Percentiles rank a stretch among this genome's conserved stretches.
phyloP scores from a whole-genome alignment of 2,329 filamentous ascomycete genomes.

The Fusarium coffeatum region DNA sequence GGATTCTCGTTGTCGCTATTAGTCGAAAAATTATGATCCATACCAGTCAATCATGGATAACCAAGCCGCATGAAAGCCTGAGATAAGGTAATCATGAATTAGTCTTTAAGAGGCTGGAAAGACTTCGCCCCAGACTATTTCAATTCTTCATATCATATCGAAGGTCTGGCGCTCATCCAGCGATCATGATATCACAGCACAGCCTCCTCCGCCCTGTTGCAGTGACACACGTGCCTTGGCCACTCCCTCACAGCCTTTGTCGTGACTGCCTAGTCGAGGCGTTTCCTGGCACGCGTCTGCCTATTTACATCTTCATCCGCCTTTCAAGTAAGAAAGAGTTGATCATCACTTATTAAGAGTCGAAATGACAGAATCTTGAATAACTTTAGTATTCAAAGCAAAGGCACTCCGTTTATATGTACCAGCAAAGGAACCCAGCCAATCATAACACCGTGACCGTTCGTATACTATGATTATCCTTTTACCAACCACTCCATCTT shows the following conservation, averaged over 20 bases:
- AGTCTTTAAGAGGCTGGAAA: background rate
- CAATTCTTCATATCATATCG: background rate
- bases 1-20: background rate
- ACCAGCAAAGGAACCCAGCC: background rate
- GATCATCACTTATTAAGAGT: background rate
- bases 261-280: conserved; percentile 13
- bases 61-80: background rate
- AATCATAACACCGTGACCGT: conserved; percentile 33
- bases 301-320: conserved; percentile 1
- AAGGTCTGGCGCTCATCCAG: background rate
- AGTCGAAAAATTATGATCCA: background rate
- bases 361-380: background rate
- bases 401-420: background rate
- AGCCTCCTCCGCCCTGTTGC: conserved; percentile 33
- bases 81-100: background rate
- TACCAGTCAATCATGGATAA: background rate
- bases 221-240: conserved; percentile 17
- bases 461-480: conserved; percentile 11
- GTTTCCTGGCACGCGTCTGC: conserved; percentile 13
- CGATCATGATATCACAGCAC: conserved; percentile 2
- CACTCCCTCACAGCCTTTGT: background rate
- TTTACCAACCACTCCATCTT: background rate
- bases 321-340: background rate
- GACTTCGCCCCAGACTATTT: background rate
- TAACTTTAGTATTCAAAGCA: conserved; percentile 11